A percentile compares a stretch with the other conserved stretches of the same genome.
These are phyloP conservation scores for Hypsizygus marmoreus DNA, from an alignment of 768 basidiomycete genomes.

Conservation along the genomic window DNA sequence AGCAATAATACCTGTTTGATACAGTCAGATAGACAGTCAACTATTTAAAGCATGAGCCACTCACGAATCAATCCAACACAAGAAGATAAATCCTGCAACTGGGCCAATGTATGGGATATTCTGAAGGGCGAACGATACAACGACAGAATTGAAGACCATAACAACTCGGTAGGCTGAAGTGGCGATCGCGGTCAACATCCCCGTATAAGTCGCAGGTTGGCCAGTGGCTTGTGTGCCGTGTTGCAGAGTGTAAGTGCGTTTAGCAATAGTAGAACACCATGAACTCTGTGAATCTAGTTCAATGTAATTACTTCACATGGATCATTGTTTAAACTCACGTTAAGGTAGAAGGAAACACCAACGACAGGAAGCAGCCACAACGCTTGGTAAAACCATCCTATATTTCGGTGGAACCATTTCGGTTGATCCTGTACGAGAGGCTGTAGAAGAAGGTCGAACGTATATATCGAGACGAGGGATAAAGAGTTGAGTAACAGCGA, in stretches of 20 bases:
- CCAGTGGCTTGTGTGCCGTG: slow-evolving; percentile 61
- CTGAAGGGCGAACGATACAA: slow-evolving; percentile 64
- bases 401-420: slow-evolving; percentile 69
- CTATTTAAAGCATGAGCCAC: slow-evolving; percentile 31
- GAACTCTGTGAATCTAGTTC: slow-evolving; percentile 51
- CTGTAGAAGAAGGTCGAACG: slow-evolving; percentile 71
- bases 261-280: slow-evolving; percentile 79
- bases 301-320: not conserved
- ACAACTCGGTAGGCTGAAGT: slow-evolving; percentile 81
- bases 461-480: slow-evolving; percentile 71
- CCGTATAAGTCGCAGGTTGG: slow-evolving; percentile 62
- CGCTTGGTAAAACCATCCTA: slow-evolving; percentile 75
- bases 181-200: slow-evolving; percentile 73
- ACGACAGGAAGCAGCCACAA: slow-evolving; percentile 83
- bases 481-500: slow-evolving; percentile 72
- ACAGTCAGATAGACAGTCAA: not conserved
- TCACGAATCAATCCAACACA: slow-evolving; percentile 88
- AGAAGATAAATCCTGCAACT: slow-evolving; percentile 62
- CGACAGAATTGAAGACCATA: slow-evolving; percentile 78
- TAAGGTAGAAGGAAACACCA: slow-evolving; percentile 76
- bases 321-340: slow-evolving; percentile 50
- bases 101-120: slow-evolving; percentile 69
- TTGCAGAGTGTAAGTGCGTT: slow-evolving; percentile 70
- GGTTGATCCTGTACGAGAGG: slow-evolving; percentile 65
- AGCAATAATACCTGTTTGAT: slow-evolving; percentile 76